Percentiles rank a stretch among this genome's conserved stretches.
phyloP scores from a whole-genome alignment of 805 yeast genomes.

The Candida railenensis region DNA sequence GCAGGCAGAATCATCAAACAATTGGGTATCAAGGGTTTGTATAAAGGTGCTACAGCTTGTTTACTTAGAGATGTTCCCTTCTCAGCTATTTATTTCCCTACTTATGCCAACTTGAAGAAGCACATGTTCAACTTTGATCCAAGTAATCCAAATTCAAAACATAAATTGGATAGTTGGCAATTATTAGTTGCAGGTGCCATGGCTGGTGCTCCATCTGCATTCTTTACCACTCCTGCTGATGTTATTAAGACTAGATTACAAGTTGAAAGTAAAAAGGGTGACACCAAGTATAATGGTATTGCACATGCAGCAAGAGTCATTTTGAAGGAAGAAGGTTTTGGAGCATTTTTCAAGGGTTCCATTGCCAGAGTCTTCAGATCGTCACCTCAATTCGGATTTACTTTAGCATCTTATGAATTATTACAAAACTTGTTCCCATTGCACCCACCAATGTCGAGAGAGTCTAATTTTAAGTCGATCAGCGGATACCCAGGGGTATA shows the following conservation, averaged over 20 bases:
- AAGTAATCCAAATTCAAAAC: slow-evolving; percentile 52
- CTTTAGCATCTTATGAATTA: slow-evolving; percentile 94
- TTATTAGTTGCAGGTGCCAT: slow-evolving; percentile 84
- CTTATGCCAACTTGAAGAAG: slow-evolving; percentile 90
- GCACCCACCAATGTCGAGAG: slow-evolving; percentile 46
- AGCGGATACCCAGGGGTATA: slow-evolving; percentile 47
- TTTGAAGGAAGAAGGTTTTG: slow-evolving; percentile 75
- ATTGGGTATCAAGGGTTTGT: slow-evolving; percentile 81
- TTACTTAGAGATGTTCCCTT: slow-evolving; percentile 93
- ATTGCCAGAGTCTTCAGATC: slow-evolving; percentile 92
- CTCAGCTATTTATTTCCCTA: slow-evolving; percentile 95
- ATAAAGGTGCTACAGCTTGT: slow-evolving; percentile 91
- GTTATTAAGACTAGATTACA: slow-evolving; percentile 95
- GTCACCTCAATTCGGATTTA: slow-evolving; percentile 97
- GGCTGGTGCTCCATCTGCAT: slow-evolving; percentile 98
- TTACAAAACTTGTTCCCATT: slow-evolving; percentile 79
- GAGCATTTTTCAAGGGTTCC: slow-evolving; percentile 94
- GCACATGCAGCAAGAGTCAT: slow-evolving; percentile 75
- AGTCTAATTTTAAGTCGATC: slow-evolving; percentile 43
- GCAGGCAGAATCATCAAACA: slow-evolving; percentile 75
- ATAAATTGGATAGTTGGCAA: slow-evolving; percentile 75
- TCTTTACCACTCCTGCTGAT: slow-evolving; percentile 94
- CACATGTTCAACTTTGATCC: slow-evolving; percentile 83
- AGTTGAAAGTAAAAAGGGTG: slow-evolving; percentile 75
- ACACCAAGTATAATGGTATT: slow-evolving; percentile 73